Base-by-base conservation (phyloP, 2,329 filamentous ascomycete genomes). In the Grosmannia clavigera region DNA sequence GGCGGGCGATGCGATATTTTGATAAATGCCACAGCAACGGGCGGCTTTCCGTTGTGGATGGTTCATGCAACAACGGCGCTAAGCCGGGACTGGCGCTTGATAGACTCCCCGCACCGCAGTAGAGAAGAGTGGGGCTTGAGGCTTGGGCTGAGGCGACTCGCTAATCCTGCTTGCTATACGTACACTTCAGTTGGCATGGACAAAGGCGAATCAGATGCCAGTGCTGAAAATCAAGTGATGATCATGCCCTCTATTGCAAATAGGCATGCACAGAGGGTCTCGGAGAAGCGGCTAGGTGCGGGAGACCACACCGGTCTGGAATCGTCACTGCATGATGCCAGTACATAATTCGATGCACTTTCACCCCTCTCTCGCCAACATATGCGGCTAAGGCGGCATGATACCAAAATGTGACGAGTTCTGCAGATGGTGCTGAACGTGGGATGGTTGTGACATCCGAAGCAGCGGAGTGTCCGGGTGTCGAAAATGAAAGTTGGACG, bases 21-120 rank as follows among this genome's bases (percentile, higher is more conserved):
- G 63, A 66, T 66, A 52, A 61, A 59, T 68, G 66, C 63, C 66
- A 64, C 62, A 60, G 66, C 66, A 65, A 65, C 64, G 63, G 59
- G 60, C 54, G 43, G 43, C 43, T 19, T 46, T 61, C 59, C 51
- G 38, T 33, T 4, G 3, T 2, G 43, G 9, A 29, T 12, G 29
- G 16, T 54, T 35, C 52, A 55, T 35, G 31, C 33, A 38, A 25
- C 52, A 35, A 55, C 19, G 11, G 14, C 52, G 29, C 31, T 35
- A 57, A 48, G 4, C 40, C 29, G 35, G 27, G 27, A 33, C 27
- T 53, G 51, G 51, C 53, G 10, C 27, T 25, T 29, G 29, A 33
- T 19, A 2, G 29, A 54, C 52, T 29, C 52, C 52, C 52, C 52
- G 38, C 38, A 14, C 52, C 52, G 38, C 38, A 14, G 38, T 16